Percentiles rank a stretch among this genome's conserved stretches.
These are phyloP conservation scores for Musa schizocarpa DNA, from an alignment of 176 grass and related monocot species.

Conservation along the genomic window DNA sequence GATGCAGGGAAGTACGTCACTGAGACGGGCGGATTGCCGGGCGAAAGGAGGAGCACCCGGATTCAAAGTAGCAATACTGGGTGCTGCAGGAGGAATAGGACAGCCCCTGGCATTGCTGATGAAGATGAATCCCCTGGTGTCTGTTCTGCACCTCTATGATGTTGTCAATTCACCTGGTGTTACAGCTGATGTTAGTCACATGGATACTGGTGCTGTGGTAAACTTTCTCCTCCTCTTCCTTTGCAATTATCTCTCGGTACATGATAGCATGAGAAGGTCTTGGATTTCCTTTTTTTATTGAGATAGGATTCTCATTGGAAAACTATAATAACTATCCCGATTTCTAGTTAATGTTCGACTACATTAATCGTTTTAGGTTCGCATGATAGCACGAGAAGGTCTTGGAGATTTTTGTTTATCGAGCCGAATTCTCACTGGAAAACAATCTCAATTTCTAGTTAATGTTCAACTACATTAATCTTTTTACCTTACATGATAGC, in stretches of 20 bases:
- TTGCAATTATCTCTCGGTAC: not conserved
- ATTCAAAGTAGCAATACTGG: conserved; percentile 78
- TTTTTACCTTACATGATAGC: too few relatives aligned
- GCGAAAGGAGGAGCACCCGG: conserved; percentile 73
- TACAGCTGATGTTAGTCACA: conserved; percentile 80
- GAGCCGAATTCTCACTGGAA: not conserved
- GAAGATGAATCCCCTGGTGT: conserved; percentile 91
- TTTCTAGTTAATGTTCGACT: not conserved
- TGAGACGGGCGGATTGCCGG: conserved; percentile 38
- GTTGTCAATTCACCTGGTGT: conserved; percentile 83
- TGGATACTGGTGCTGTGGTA: conserved; percentile 90
- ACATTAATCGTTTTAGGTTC: too few relatives aligned
- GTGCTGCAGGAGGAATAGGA: conserved; percentile 78
- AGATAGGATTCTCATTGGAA: not conserved
- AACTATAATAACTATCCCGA: not conserved
- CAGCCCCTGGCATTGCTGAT: conserved; percentile 73
- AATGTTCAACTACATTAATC: too few relatives aligned
- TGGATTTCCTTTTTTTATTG: not conserved
- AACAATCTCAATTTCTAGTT: not conserved
- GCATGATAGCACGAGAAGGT: not conserved
- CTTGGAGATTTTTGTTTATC: not conserved
- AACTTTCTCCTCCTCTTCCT: conserved; percentile 5
- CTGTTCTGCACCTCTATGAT: conserved; percentile 78
- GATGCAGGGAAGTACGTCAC: conserved; percentile 36
- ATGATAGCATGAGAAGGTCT: not conserved